Percentiles rank a stretch among this genome's conserved stretches.
Evolutionary conservation across 1,139 yeast genomes (phyloP).

Genomic region (Taiozyma onychis): DNA sequence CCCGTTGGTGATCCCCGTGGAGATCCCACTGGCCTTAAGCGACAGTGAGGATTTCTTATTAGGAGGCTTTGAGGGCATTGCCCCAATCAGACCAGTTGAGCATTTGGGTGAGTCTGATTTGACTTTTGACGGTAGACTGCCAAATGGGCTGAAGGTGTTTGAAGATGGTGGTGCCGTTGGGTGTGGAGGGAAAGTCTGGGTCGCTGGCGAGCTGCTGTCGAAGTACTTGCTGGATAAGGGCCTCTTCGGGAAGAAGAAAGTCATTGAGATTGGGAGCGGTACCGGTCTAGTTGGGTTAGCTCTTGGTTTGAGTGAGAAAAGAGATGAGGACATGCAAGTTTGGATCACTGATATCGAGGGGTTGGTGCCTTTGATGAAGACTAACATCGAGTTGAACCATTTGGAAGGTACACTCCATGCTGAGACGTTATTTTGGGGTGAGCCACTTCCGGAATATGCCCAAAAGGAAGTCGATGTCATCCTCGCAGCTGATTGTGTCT

Average conservation of each 20-base stretch:
- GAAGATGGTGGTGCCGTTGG: constrained; percentile 55
- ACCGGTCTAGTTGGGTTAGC: constrained; percentile 47
- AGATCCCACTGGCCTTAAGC: background rate
- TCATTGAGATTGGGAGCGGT: constrained; percentile 50
- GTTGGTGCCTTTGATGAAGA: constrained; percentile 40
- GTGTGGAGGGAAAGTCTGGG: constrained; percentile 58
- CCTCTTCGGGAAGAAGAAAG: constrained; percentile 22
- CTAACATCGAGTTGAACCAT: constrained; percentile 36
- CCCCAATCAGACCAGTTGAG: constrained; percentile 29
- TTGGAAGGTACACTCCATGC: constrained; percentile 34
- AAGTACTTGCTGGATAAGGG: constrained; percentile 32
- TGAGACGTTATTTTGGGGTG: constrained; percentile 43
- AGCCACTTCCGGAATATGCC: constrained; percentile 33
- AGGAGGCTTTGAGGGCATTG: constrained; percentile 23
- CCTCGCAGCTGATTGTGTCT: constrained; percentile 55
- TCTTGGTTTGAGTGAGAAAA: constrained; percentile 23
- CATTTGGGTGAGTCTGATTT: constrained; percentile 36
- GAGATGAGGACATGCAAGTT: constrained; percentile 29
- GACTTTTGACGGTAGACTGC: constrained; percentile 36
- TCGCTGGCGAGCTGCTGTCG: constrained; percentile 49
- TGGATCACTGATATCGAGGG: constrained; percentile 38
- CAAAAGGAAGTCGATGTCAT: constrained; percentile 35
- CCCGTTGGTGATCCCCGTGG: background rate
- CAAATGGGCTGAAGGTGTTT: constrained; percentile 33
- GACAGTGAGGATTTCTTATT: background rate